Conservation (phyloP, 345 rosid genomes). For the Physaria fendleri region DNA sequence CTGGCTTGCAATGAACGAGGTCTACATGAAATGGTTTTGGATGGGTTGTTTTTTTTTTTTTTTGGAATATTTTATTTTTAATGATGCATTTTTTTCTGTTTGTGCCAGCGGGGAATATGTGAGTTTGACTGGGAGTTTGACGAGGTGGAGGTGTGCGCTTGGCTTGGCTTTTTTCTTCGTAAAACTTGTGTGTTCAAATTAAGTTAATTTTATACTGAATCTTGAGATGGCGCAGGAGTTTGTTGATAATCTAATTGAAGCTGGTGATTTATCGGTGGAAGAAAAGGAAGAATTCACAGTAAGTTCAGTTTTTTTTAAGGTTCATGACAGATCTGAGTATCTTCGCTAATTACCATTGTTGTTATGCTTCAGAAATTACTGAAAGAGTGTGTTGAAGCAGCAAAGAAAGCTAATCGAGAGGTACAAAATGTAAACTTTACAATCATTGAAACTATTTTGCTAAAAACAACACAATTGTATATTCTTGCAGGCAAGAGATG, state of each 20-base stretch:
- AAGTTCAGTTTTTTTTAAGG: slow-evolving; percentile 11
- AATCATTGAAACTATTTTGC: too few species aligned
- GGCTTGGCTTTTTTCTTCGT: not conserved
- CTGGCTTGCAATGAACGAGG: too few species aligned
- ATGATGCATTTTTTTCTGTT: not conserved
- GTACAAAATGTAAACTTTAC: too few species aligned
- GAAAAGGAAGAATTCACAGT: slow-evolving; percentile 79
- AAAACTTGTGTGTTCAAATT: slow-evolving; percentile 68
- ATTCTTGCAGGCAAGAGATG: too few species aligned
- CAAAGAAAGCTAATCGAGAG: too few species aligned
- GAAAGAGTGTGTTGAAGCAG: slow-evolving; percentile 62
- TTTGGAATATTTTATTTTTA: not conserved
- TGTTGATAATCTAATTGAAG: slow-evolving; percentile 48
- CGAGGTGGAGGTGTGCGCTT: slow-evolving; percentile 57
- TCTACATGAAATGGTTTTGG: slow-evolving; percentile 2
- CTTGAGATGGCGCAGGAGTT: slow-evolving; percentile 47
- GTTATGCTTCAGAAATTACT: slow-evolving; percentile 52
- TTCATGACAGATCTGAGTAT: not conserved
- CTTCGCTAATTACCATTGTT: not conserved
- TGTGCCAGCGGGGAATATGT: slow-evolving; percentile 71
- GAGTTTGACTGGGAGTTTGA: slow-evolving; percentile 86
- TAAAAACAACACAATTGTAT: too few species aligned
- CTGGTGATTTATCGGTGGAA: slow-evolving; percentile 55
- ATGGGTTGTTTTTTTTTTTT: not conserved
- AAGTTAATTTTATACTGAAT: not conserved